Evolutionary conservation across 805 yeast genomes (phyloP).

Genomic region (Wickerhamomyces strasburgensis): DNA sequence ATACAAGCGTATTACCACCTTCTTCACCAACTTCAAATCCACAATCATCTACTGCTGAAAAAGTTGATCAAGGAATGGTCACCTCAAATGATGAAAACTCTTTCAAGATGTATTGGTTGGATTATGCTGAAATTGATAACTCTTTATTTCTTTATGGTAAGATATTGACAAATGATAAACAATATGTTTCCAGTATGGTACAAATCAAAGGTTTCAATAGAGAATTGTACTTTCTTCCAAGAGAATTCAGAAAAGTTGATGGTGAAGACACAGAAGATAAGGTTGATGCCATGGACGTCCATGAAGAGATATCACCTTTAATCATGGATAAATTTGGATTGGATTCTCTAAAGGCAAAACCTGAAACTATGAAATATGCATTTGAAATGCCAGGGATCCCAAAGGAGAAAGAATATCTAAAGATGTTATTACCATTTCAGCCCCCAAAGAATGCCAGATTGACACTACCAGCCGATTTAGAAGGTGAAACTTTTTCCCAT

Average conservation of each 20-base stretch:
- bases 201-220: slow-evolving; percentile 67
- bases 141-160: slow-evolving; percentile 78
- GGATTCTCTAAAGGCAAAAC: slow-evolving; percentile 59
- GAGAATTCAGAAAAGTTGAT: slow-evolving; percentile 41
- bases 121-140: slow-evolving; percentile 73
- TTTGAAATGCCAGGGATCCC: slow-evolving; percentile 84
- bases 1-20: slow-evolving; percentile 5
- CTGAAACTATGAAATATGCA: slow-evolving; percentile 75
- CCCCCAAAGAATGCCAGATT: slow-evolving; percentile 50
- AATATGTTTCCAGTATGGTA: slow-evolving; percentile 66
- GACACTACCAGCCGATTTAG: slow-evolving; percentile 54
- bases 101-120: slow-evolving; percentile 84
- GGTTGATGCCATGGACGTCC: slow-evolving; percentile 59
- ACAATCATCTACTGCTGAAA: slow-evolving; percentile 9
- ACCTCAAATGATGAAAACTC: slow-evolving; percentile 29
- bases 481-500: slow-evolving; percentile 70
- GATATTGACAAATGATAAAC: slow-evolving; percentile 52
- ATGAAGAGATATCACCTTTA: slow-evolving; percentile 68
- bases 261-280: slow-evolving; percentile 37
- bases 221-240: slow-evolving; percentile 75
- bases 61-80: slow-evolving; percentile 18
- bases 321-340: slow-evolving; percentile 60
- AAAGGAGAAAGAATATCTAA: slow-evolving; percentile 70
- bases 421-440: slow-evolving; percentile 69
- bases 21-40: slow-evolving; percentile 17